Conservation (phyloP, 345 rosid species). For the Salix caprea region DNA sequence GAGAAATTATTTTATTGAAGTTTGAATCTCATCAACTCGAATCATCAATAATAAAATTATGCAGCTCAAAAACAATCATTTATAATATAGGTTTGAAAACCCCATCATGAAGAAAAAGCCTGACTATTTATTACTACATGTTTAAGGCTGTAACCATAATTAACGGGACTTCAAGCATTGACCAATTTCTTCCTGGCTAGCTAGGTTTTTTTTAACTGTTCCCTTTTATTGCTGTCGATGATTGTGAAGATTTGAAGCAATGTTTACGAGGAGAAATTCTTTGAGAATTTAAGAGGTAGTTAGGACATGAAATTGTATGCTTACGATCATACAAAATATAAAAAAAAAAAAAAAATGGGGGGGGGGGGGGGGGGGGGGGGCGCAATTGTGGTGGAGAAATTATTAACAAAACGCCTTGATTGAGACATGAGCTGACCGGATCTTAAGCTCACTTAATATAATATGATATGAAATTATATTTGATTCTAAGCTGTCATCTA, state of each 20-base stretch:
- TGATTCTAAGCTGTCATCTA: conserved; percentile 22
- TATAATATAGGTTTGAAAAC: not conserved
- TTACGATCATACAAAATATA: not conserved
- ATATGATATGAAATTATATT: not conserved
- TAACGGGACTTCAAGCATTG: not conserved
- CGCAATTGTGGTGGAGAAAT: conserved; percentile 11
- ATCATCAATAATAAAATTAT: too few relatives aligned
- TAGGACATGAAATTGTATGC: conserved; percentile 5
- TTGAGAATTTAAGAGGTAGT: not conserved
- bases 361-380: too few relatives aligned
- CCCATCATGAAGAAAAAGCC: not conserved
- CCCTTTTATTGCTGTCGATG: not conserved
- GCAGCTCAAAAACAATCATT: too few relatives aligned
- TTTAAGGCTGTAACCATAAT: not conserved
- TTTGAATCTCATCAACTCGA: not conserved
- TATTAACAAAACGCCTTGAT: conserved; percentile 6
- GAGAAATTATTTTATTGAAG: not conserved
- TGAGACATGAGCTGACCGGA: conserved; percentile 20
- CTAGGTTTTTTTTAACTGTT: not conserved
- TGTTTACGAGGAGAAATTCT: not conserved
- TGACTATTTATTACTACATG: not conserved
- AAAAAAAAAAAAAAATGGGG: too few relatives aligned
- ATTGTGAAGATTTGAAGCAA: not conserved
- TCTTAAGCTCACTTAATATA: conserved; percentile 3
- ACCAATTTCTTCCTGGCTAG: not conserved